Evolutionary conservation across 108 stramenopile species (phyloP), one percentile per base, ranked within the genome.

Genomic region (Stephanodiscus triporus): DNA sequence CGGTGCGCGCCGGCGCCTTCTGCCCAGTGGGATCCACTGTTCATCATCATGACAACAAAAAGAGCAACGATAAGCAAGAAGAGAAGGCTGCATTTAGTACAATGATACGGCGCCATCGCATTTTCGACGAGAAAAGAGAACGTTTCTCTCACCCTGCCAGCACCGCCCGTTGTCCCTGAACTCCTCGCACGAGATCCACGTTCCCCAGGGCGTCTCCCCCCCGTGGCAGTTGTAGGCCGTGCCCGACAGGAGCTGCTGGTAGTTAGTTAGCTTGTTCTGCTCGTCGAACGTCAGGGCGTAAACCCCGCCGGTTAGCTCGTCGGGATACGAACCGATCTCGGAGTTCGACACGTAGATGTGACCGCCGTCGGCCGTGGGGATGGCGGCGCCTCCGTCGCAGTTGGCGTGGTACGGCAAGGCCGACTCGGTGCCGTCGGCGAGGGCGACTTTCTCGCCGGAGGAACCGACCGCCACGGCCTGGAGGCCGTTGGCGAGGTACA

Each of bases 141-240:
- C 40, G 0, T 9, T 11, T 40, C 40, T 6, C 63, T 64, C 38
- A 64, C 63, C 67, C 42, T 68, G 67, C 67, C 67, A 68, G 53
- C 67, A 68, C 36, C 53, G 36, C 56, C 67, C 68, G 19, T 69
- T n/a, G 32, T 57, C 68, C 26, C 22, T 32, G 40, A 14, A 51
- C 40, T 80, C 79, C 29, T 80, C 79, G 54, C 79, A 80, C 9
- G 73, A 59, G 9, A 80, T 34, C 73, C 73, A 80, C 14, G 73
- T 74, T 14, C 61, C 61, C 79, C 79, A 80, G 8, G 48, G 61
- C 17, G 75, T 82, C 32, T 75, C 70, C 0, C 80, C 68, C 34
- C 67, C 65, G 40, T 36, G 36, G 47, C 73, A 74, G 40, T 74
- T 74, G 22, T 38, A 11, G 34, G 58, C 40, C 36, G 65, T 74